Evolutionary conservation across 768 basidiomycete genomes (phyloP).

Genomic region (Pholiota conissans): DNA sequence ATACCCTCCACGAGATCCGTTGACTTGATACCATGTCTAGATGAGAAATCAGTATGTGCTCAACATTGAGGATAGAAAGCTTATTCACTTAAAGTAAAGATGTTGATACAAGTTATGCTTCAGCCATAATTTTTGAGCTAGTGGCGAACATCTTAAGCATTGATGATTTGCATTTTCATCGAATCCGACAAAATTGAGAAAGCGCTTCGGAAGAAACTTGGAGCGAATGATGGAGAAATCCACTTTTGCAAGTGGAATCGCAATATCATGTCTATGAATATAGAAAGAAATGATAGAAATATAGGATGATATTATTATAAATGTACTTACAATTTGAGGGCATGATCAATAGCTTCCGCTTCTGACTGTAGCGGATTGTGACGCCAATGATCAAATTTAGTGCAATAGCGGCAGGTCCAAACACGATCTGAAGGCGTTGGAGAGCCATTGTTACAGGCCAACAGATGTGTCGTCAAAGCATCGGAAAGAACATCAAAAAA

Average conservation of each 20-base stretch:
- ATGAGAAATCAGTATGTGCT: neutral
- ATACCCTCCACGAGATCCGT: neutral
- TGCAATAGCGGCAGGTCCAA: neutral
- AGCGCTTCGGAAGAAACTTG: too few relatives aligned
- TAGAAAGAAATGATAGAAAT: neutral
- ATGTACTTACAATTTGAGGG: neutral
- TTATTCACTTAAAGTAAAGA: neutral
- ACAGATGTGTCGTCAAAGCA: neutral
- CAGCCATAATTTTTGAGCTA: neutral
- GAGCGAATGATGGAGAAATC: neutral
- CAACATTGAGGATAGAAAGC: neutral
- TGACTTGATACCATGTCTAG: neutral
- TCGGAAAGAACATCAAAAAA: neutral
- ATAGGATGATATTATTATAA: neutral
- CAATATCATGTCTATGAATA: neutral
- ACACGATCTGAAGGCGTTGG: neutral
- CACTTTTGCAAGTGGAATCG: neutral
- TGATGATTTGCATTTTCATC: neutral
- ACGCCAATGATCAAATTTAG: too few relatives aligned
- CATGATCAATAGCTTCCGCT: neutral
- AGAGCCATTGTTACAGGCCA: neutral
- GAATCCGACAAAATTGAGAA: neutral
- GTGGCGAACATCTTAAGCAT: neutral
- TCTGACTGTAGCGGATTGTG: too few relatives aligned
- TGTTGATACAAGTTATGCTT: neutral